Evolutionary conservation across 208 protist genomes (phyloP).

Genomic region (Naegleria gruberi): DNA sequence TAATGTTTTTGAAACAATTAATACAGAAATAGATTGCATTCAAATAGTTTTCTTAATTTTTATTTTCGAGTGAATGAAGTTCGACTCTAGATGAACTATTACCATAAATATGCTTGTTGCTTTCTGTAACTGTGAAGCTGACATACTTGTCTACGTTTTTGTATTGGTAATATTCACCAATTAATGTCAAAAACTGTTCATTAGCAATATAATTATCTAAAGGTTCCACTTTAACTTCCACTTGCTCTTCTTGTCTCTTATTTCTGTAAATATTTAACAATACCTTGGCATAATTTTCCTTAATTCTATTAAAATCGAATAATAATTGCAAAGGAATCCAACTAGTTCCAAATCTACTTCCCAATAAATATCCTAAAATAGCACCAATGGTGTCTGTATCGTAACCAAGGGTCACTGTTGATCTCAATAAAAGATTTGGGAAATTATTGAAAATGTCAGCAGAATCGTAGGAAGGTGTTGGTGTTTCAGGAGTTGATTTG

Average conservation of each 20-base stretch:
- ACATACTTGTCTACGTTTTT: neutral
- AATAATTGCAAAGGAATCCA: neutral
- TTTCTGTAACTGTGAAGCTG: neutral
- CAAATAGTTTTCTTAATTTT: too few relatives aligned
- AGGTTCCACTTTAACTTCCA: neutral
- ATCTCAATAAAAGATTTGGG: neutral
- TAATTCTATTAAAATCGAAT: neutral
- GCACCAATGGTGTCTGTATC: neutral
- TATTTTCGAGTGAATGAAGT: neutral
- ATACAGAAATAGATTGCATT: too few relatives aligned
- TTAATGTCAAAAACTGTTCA: neutral
- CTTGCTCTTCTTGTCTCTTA: neutral
- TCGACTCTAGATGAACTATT: neutral
- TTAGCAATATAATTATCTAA: neutral
- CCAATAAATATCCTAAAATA: neutral
- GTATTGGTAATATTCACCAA: neutral
- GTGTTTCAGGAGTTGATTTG: neutral
- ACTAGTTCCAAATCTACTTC: neutral
- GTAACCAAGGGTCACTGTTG: neutral
- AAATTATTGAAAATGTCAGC: neutral
- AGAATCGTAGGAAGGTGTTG: neutral
- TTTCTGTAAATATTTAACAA: neutral
- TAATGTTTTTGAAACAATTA: too few relatives aligned
- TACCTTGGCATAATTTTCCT: neutral
- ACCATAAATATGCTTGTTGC: neutral